Percentiles rank a stretch among this genome's conserved stretches.
Conservation (phyloP, 2,329 filamentous ascomycete species). For the Aspergillus hiratsukae region DNA sequence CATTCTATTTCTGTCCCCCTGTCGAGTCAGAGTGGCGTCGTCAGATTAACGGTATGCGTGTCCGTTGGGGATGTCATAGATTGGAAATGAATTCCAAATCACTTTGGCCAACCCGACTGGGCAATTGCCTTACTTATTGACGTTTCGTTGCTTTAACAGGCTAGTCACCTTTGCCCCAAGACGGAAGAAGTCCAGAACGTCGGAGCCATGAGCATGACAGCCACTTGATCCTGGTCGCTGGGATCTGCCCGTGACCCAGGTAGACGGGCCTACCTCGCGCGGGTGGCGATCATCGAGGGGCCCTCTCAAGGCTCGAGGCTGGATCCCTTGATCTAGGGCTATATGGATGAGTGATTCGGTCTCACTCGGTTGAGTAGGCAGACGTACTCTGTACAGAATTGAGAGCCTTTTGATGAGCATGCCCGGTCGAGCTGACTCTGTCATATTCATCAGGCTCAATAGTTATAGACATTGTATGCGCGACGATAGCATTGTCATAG, state of each 20-base stretch:
- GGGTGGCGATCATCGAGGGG: constrained; percentile 12
- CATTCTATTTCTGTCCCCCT: constrained; percentile 4
- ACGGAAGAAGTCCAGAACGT: constrained; percentile 16
- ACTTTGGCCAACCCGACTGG: neutral
- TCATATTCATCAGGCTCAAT: neutral
- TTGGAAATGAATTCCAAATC: constrained; percentile 17
- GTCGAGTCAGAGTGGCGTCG: constrained; percentile 2
- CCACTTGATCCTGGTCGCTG: constrained; percentile 16
- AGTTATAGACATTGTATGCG: neutral
- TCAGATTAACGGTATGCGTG: constrained; percentile 5
- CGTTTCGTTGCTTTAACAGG: constrained; percentile 1
- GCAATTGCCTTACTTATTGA: neutral
- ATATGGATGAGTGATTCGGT: neutral
- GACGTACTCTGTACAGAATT: neutral
- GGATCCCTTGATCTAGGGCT: neutral
- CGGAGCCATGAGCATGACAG: constrained; percentile 12
- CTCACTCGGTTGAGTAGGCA: neutral
- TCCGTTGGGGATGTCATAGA: constrained; percentile 13
- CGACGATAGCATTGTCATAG: neutral
- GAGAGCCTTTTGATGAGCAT: neutral
- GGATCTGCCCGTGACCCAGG: constrained; percentile 17
- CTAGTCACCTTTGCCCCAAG: constrained; percentile 1
- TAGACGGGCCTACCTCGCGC: constrained; percentile 12
- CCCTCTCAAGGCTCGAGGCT: constrained; percentile 10
- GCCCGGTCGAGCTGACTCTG: neutral